Conservation (phyloP, 2,329 filamentous ascomycete species). For the Cladosporium sp. region DNA sequence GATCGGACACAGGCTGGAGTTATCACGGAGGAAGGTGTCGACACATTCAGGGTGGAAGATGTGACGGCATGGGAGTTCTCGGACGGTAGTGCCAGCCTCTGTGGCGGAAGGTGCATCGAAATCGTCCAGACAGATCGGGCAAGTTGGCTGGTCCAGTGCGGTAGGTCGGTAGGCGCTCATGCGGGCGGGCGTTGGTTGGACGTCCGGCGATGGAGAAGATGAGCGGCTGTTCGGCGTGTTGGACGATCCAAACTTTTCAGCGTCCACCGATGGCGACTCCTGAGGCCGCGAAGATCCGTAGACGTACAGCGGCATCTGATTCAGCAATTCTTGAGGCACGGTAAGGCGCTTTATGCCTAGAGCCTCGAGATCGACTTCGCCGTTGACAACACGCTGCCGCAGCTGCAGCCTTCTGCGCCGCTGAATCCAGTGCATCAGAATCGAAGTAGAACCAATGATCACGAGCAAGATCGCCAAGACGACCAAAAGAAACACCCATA, state of each 20-base stretch:
- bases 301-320: conserved; percentile 69
- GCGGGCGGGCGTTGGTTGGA: conserved; percentile 13
- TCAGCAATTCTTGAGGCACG: conserved; percentile 65
- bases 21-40: conserved; percentile 70
- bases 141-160: conserved; percentile 65
- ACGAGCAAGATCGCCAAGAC: conserved; percentile 65
- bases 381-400: conserved; percentile 62
- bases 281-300: conserved; percentile 43
- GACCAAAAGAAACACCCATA: conserved; percentile 72
- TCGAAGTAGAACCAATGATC: conserved; percentile 61
- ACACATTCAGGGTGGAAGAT: conserved; percentile 93
- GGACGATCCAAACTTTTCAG: conserved; percentile 10
- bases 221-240: conserved; percentile 11
- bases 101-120: conserved; percentile 46
- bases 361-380: conserved; percentile 79
- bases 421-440: conserved; percentile 72
- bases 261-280: not conserved
- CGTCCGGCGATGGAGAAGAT: conserved; percentile 12
- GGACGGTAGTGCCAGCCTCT: conserved; percentile 53
- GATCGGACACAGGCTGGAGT: conserved; percentile 81
- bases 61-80: conserved; percentile 82
- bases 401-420: conserved; percentile 62
- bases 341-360: conserved; percentile 77
- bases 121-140: conserved; percentile 83
- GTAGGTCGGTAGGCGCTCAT: conserved; percentile 19